phyloP scores from a whole-genome alignment of 73 alveolate genomes.

The Tetrahymena malaccensis region DNA sequence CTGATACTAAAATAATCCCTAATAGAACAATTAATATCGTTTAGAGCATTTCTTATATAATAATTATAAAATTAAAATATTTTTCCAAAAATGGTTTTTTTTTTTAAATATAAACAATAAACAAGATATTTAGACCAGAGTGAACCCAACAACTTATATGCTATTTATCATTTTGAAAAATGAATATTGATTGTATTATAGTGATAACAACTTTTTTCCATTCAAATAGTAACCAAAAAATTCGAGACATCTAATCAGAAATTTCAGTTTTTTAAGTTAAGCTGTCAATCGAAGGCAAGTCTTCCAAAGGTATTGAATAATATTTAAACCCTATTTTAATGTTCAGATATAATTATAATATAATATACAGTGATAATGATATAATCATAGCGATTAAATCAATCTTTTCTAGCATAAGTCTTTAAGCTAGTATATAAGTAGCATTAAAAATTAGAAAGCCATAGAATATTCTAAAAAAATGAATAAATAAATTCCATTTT shows the following conservation, averaged over 20 bases:
- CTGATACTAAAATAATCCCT: background rate
- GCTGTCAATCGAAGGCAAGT: background rate
- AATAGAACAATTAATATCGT: background rate
- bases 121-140: background rate
- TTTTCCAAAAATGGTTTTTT: background rate
- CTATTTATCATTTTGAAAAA: background rate
- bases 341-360: background rate
- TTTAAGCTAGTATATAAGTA: background rate
- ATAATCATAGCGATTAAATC: background rate
- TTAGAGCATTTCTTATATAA: background rate
- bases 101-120: background rate
- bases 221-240: background rate
- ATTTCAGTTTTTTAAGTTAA: background rate
- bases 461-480: background rate
- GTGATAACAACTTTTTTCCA: background rate
- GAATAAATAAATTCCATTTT: background rate
- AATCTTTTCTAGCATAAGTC: background rate
- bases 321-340: background rate
- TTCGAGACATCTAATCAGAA: background rate
- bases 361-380: background rate
- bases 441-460: background rate
- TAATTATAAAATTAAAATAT: background rate
- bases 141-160: background rate
- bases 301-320: background rate
- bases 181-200: background rate